Conservation (phyloP, 495 filamentous ascomycete species). For the Jackrogersella minutella region DNA sequence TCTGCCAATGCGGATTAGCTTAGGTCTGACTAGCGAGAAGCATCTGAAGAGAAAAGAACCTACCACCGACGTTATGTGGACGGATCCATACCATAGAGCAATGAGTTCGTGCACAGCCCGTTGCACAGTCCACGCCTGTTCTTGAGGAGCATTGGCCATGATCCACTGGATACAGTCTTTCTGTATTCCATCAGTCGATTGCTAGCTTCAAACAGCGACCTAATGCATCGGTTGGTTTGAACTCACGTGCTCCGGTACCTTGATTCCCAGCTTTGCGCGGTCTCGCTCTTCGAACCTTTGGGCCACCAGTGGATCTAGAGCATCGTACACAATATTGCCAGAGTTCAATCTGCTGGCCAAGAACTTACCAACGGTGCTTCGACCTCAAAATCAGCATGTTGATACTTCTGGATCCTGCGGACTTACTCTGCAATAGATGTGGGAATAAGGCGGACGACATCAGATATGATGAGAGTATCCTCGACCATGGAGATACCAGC, state of each 20-base stretch:
- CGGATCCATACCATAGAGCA: constrained; percentile 44
- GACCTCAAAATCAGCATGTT: not conserved
- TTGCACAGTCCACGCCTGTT: constrained; percentile 18
- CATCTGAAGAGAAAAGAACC: not conserved
- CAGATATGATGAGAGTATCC: not conserved
- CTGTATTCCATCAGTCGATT: too few species aligned
- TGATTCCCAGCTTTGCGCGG: not conserved
- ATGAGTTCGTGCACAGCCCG: constrained; percentile 42
- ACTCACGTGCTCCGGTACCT: not conserved
- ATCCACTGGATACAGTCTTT: constrained; percentile 51
- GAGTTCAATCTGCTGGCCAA: not conserved
- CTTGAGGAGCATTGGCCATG: constrained; percentile 31
- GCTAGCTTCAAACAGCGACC: too few species aligned
- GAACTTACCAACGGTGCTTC: not conserved
- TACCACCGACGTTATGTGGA: constrained; percentile 30
- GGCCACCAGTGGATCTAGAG: not conserved
- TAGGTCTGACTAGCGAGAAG: not conserved
- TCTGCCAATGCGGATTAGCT: constrained; percentile 23
- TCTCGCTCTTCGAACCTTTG: not conserved
- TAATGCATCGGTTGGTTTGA: too few species aligned
- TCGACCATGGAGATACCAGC: not conserved
- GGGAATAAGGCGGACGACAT: not conserved
- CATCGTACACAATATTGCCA: not conserved
- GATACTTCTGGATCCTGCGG: not conserved
- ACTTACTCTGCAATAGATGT: not conserved